These are phyloP conservation scores for Colletotrichum eleusines DNA, from an alignment of 2,329 filamentous ascomycete genomes.

Conservation along the genomic window DNA sequence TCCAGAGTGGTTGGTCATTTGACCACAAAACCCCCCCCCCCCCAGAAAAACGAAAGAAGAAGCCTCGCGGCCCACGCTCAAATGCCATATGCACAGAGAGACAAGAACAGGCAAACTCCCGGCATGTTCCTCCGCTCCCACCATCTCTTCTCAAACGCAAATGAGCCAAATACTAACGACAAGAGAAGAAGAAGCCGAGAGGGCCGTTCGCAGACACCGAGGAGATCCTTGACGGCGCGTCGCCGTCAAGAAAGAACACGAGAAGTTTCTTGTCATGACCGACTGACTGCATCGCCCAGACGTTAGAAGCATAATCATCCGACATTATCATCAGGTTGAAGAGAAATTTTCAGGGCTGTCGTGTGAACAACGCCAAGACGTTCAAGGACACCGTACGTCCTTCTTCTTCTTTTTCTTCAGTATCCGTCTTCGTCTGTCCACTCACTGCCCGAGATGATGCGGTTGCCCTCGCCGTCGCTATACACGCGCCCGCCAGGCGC, in stretches of 20 bases:
- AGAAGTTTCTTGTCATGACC: not conserved
- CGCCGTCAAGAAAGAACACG: not conserved
- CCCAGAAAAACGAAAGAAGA: not conserved
- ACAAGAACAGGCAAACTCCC: conserved; percentile 10
- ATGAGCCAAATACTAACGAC: conserved; percentile 28
- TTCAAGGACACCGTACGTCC: not conserved
- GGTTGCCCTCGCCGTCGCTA: conserved; percentile 70
- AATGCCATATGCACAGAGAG: conserved; percentile 9
- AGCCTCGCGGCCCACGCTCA: not conserved
- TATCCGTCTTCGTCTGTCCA: conserved; percentile 76
- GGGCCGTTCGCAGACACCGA: conserved; percentile 6
- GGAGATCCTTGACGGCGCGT: not conserved
- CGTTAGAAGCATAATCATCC: conserved; percentile 40
- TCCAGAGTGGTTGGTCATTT: not conserved
- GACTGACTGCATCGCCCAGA: conserved; percentile 30
- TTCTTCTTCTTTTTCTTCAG: conserved; percentile 48
- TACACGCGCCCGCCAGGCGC: conserved; percentile 61
- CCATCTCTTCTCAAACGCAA: conserved; percentile 18
- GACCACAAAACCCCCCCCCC: not conserved
- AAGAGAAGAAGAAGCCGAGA: conserved; percentile 19
- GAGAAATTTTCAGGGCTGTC: not conserved
- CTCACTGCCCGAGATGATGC: conserved; percentile 73
- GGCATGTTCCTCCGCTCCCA: not conserved
- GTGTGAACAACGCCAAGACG: not conserved
- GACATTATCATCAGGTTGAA: conserved; percentile 34